A percentile compares a stretch with the other conserved stretches of the same genome.
phyloP scores from a whole-genome alignment of 116 monocot genomes.

The Posidonia oceanica region DNA sequence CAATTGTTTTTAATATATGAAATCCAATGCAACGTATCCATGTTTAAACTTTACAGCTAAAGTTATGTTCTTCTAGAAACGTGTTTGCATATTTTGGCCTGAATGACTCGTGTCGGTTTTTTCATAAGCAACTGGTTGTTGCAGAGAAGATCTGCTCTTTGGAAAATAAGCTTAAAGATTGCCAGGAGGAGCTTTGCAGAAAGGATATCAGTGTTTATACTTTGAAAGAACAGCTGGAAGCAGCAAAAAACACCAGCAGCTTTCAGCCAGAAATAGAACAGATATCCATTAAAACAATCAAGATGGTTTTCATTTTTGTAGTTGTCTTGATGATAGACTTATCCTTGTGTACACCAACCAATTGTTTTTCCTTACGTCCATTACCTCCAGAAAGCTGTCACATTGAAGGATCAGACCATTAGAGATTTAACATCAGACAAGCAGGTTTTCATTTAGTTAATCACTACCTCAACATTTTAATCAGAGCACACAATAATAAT shows the following conservation, averaged over 20 bases:
- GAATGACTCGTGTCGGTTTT: too few relatives aligned
- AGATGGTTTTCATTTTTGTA: background rate
- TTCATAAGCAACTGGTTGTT: background rate
- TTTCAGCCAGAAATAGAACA: conserved; percentile 25
- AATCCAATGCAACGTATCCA: background rate
- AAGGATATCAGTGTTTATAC: conserved; percentile 22
- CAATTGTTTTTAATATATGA: too few relatives aligned
- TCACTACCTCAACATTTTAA: background rate
- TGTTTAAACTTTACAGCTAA: background rate
- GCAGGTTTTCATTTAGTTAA: conserved; percentile 21
- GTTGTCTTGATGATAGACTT: background rate
- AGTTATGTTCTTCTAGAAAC: background rate
- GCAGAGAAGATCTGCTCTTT: conserved; percentile 28
- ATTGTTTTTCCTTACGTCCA: conserved; percentile 16
- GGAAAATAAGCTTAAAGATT: conserved; percentile 21
- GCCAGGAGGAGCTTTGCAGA: conserved; percentile 21
- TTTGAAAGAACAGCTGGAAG: conserved; percentile 27
- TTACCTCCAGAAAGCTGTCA: conserved; percentile 26
- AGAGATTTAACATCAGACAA: conserved; percentile 35
- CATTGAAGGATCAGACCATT: conserved; percentile 33
- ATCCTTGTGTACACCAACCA: background rate
- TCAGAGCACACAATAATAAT: background rate
- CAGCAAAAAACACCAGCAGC: conserved; percentile 18
- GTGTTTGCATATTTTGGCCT: background rate
- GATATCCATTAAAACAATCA: conserved; percentile 28